Evolutionary conservation across 2,329 filamentous ascomycete species (phyloP), one percentile per base, ranked within the genome.

Genomic region (Penicillium sp.): DNA sequence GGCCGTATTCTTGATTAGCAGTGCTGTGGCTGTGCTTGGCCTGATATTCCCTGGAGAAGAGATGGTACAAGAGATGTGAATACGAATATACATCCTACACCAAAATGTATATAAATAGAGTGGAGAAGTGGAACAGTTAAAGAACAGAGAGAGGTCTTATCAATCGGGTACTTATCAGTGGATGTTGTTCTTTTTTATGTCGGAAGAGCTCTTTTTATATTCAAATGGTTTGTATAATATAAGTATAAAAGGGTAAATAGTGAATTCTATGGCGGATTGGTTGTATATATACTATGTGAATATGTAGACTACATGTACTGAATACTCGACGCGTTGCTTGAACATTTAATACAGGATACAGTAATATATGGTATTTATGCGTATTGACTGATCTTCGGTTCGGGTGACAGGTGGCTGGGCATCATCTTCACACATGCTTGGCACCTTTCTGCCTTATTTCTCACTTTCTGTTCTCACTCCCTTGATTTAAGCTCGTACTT

Each of bases 401-500:
- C 40, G 33, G 35, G 36, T 42, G 45, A 54, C 51, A 50, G 53
- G 53, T 51, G 53, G 53, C 53, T 55, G 53, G 53, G 47, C 53
- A 51, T 55, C 53, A 55, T 55, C 53, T 45, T 55, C 52, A 55
- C 52, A 38, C 52, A 54, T 54, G 51, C 49, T 51, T 51, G 49
- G 44, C 51, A 54, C 33, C 14, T 31, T 53, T 41, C 22, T 42
- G 51, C 35, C 51, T 22, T 40, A 35, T 42, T 49, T 50, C 44
- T 49, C 51, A 37, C 35, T 16, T 35, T 33, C 26, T 36, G 30
- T 40, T 25, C 36, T 49, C 28, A 26, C 28, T 30, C 7, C 44
- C 45, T 55, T 19, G 37, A 26, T 40, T 26, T 31, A 19, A 6
- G n/a, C 36, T 25, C 31, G 37, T 19, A 37, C 33, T 22, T 22